Evolutionary conservation across 495 filamentous ascomycete species (phyloP).

Genomic region (Penicillium paxilli): DNA sequence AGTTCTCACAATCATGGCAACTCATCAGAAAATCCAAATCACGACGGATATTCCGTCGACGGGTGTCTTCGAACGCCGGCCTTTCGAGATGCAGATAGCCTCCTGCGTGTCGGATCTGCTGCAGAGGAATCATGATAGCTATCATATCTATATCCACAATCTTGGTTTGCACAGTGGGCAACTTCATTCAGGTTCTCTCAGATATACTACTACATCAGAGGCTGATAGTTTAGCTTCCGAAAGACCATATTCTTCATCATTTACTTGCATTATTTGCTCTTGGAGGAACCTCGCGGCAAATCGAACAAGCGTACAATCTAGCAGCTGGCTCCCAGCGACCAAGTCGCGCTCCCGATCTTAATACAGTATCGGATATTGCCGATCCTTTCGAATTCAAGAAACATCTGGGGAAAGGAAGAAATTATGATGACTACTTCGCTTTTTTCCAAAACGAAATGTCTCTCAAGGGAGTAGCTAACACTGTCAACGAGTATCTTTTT

Average conservation of each 20-base stretch:
- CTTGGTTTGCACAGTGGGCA: slow-evolving; percentile 17
- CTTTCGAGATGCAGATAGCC: slow-evolving; percentile 1
- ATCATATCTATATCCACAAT: slow-evolving; percentile 22
- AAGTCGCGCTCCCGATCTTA: slow-evolving; percentile 18
- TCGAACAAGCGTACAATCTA: slow-evolving; percentile 28
- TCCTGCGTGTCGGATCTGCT: slow-evolving; percentile 11
- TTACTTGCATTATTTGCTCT: slow-evolving; percentile 29
- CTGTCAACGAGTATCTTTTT: slow-evolving; percentile 34
- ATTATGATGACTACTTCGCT: slow-evolving; percentile 35
- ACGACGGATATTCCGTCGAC: neutral
- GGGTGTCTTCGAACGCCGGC: slow-evolving; percentile 8
- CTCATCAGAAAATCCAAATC: slow-evolving; percentile 1
- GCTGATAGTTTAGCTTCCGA: no score
- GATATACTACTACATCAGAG: no score
- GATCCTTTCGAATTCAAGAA: slow-evolving; percentile 24
- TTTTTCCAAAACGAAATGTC: slow-evolving; percentile 39
- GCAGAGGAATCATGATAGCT: slow-evolving; percentile 18
- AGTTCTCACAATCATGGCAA: slow-evolving; percentile 1
- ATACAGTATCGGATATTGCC: slow-evolving; percentile 20
- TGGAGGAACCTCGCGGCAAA: slow-evolving; percentile 22
- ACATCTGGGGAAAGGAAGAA: slow-evolving; percentile 16
- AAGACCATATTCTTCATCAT: slow-evolving; percentile 39
- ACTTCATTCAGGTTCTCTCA: no score
- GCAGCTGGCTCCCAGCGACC: slow-evolving; percentile 25
- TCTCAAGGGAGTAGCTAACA: slow-evolving; percentile 23